Base-by-base conservation (phyloP, 805 yeast species). In the Kluyveromyces starmeri region DNA sequence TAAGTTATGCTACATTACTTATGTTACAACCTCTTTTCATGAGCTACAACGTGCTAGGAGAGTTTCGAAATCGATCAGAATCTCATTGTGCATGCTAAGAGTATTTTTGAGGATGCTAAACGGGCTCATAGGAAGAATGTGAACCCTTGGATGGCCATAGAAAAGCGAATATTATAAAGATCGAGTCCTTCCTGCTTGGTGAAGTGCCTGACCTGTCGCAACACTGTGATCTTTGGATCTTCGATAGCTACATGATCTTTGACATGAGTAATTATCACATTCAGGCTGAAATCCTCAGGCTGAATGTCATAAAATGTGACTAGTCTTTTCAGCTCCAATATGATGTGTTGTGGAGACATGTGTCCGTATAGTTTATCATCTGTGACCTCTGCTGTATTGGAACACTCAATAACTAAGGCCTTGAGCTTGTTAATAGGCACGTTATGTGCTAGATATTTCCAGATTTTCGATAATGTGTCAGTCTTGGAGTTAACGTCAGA, bases 371-470 rank as follows among this genome's bases (percentile, higher is more conserved):
- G 48, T 2, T 72, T 68, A 5, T 66, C 65, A 7, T 61, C 55
- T 1, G 64, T 61, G 1, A 70, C 65, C 8, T 61, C 58, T 40
- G 65, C 64, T 2, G 66, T 48, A 5, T 73, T 70, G 1, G 95
- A 83, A 50, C 96, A 86, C 54, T 86, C 96, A 16, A 88, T 70
- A 11, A 85, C 55, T 1, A 86, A 69, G 0, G 76, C 74, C 14
- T 56, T 61, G 28, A 86, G 57, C 10, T 55, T 39, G 3, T 61
- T 53, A 4, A 57, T 30, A 0, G 61, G 47, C 1, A 80, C 62
- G 19, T 62, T 45, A 0, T 68, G 65, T 1, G 79, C 71, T 3
- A 83, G 61, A 13, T 54, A 44, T 3, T 51, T 34, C 95, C 95
- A 84, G 3, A 83, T 67, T 1, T 40, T 34, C 7, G 39, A 34